A percentile compares a stretch with the other conserved stretches of the same genome.
phyloP scores from a whole-genome alignment of 2,329 filamentous ascomycete genomes.

The Penicillium sp. region DNA sequence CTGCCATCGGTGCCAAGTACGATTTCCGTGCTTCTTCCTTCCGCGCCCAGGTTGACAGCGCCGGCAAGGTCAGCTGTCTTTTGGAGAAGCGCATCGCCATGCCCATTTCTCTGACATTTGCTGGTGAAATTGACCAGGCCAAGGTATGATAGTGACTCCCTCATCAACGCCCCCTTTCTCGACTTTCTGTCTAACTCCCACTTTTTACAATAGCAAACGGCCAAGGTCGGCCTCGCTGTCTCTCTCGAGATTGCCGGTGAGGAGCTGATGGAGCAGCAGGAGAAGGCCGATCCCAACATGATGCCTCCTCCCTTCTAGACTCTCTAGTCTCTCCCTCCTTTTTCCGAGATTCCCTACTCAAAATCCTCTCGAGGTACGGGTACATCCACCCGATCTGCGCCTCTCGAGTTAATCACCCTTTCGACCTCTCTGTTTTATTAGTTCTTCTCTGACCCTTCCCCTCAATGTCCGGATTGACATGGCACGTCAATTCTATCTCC shows the following conservation, averaged over 20 bases:
- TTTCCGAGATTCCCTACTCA: slow-evolving; percentile 53
- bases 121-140: slow-evolving; percentile 92
- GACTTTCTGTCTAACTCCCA: slow-evolving; percentile 13
- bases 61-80: slow-evolving; percentile 88
- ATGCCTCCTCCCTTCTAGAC: slow-evolving; percentile 55
- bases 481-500: slow-evolving; percentile 32
- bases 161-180: slow-evolving; percentile 1
- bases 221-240: slow-evolving; percentile 92
- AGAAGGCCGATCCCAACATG: slow-evolving; percentile 53
- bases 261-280: slow-evolving; percentile 84
- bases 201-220: slow-evolving; percentile 69
- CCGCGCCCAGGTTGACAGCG: slow-evolving; percentile 92
- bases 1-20: slow-evolving; percentile 94
- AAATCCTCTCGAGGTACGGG: slow-evolving; percentile 29
- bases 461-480: slow-evolving; percentile 36
- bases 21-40: slow-evolving; percentile 96
- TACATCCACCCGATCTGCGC: slow-evolving; percentile 3
- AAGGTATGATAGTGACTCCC: slow-evolving; percentile 68
- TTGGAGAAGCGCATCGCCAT: slow-evolving; percentile 95
- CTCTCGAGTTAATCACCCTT: slow-evolving; percentile 34
- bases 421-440: slow-evolving; percentile 50
- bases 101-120: slow-evolving; percentile 90
- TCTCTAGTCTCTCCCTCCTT: neutral
- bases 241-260: slow-evolving; percentile 85
- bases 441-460: slow-evolving; percentile 41